phyloP scores from a whole-genome alignment of 1,284 basidiomycete genomes.

The Sphagnurus paluster region DNA sequence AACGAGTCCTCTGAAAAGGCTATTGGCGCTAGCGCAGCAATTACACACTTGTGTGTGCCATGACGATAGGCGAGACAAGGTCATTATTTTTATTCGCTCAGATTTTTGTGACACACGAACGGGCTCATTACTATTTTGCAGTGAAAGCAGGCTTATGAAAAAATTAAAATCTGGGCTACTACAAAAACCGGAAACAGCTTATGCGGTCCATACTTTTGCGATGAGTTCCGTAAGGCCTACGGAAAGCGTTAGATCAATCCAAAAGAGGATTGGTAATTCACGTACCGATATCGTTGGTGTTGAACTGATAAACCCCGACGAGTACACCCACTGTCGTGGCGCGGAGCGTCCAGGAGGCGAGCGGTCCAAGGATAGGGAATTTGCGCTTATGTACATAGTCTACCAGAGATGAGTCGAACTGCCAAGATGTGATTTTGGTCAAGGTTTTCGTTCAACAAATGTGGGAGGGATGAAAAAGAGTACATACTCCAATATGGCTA shows the following conservation, averaged over 20 bases:
- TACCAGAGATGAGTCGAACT: conserved; percentile 75
- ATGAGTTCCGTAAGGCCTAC: conserved; percentile 24
- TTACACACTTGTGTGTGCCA: too few relatives aligned
- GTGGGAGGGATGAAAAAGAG: background rate
- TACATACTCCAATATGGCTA: conserved; percentile 86
- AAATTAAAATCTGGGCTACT: too few relatives aligned
- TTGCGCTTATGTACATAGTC: conserved; percentile 97
- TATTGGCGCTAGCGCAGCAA: too few relatives aligned
- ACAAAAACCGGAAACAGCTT: conserved; percentile 3
- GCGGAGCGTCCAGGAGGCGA: conserved; percentile 76
- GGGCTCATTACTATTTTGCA: background rate
- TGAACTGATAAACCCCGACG: conserved; percentile 95
- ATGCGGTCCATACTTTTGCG: conserved; percentile 25
- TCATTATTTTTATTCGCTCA: too few relatives aligned
- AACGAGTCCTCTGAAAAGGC: too few relatives aligned
- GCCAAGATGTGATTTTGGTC: background rate
- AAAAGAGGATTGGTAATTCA: conserved; percentile 10
- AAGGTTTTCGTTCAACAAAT: background rate
- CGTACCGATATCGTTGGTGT: conserved; percentile 95
- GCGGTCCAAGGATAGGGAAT: conserved; percentile 78
- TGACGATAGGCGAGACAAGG: too few relatives aligned
- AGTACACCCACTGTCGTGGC: conserved; percentile 81
- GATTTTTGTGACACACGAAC: background rate
- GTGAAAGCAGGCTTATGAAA: too few relatives aligned
- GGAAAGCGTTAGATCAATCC: background rate